Percentiles rank a stretch among this genome's conserved stretches.
phyloP scores from a whole-genome alignment of 2,329 filamentous ascomycete species.

The Aspergillus sp. region DNA sequence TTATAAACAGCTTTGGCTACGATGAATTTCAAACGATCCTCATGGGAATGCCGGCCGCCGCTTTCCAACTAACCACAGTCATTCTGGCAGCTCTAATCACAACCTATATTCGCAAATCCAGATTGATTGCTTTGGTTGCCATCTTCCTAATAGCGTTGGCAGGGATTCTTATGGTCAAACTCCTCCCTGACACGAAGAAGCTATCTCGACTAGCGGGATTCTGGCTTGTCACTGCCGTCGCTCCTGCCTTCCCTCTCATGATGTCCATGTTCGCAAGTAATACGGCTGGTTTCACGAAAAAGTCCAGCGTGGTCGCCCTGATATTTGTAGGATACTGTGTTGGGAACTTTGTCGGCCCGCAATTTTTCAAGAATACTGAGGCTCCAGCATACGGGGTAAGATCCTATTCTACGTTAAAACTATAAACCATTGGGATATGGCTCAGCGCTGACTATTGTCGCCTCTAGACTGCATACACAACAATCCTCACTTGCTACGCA shows the following conservation, averaged over 20 bases:
- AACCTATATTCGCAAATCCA: slow-evolving; percentile 17
- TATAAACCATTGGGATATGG: no score
- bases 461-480: slow-evolving; percentile 20
- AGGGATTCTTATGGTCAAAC: slow-evolving; percentile 23
- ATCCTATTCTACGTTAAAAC: background rate
- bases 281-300: slow-evolving; percentile 21
- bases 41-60: slow-evolving; percentile 20
- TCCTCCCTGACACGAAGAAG: slow-evolving; percentile 14
- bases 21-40: slow-evolving; percentile 23
- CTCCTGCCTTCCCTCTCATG: slow-evolving; percentile 21
- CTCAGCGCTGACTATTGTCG: background rate
- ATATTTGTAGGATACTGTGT: slow-evolving; percentile 19
- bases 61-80: slow-evolving; percentile 20
- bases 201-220: slow-evolving; percentile 20
- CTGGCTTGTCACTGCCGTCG: slow-evolving; percentile 19
- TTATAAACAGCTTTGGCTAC: slow-evolving; percentile 24
- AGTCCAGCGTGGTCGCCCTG: slow-evolving; percentile 15
- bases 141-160: slow-evolving; percentile 20
- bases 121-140: slow-evolving; percentile 13
- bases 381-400: slow-evolving; percentile 13
- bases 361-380: slow-evolving; percentile 16
- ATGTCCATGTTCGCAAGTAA: slow-evolving; percentile 16
- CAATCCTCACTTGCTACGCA: slow-evolving; percentile 20
- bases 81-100: slow-evolving; percentile 18
- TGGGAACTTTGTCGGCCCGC: slow-evolving; percentile 18